These are phyloP conservation scores for Secale cereale DNA, from an alignment of 176 grass and related monocot genomes.

Conservation along the genomic window DNA sequence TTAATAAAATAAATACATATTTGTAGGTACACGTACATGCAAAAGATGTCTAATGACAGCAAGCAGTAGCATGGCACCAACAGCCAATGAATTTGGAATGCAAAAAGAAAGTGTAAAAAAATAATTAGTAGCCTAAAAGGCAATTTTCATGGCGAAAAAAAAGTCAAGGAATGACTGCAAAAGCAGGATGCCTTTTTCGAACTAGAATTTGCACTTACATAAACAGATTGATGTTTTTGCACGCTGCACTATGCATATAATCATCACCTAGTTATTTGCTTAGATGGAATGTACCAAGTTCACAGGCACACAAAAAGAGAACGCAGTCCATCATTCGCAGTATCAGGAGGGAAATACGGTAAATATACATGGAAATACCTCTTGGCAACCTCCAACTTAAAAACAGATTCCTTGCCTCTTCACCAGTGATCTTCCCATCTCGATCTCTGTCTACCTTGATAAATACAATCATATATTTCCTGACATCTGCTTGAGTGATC, in stretches of 20 bases:
- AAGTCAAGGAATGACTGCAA: background rate
- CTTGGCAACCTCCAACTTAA: constrained; percentile 97
- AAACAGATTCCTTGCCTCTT: constrained; percentile 95
- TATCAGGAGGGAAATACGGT: background rate
- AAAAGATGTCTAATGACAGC: background rate
- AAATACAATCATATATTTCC: constrained; percentile 88
- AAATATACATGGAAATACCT: constrained; percentile 49
- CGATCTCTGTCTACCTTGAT: constrained; percentile 95
- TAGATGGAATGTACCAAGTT: background rate
- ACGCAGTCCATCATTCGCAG: background rate
- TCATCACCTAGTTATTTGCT: constrained; percentile 16
- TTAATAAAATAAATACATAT: background rate
- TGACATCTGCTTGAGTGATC: constrained; percentile 86
- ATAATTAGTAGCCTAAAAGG: constrained; percentile 9
- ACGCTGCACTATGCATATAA: background rate
- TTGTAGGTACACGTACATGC: background rate
- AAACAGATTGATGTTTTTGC: background rate
- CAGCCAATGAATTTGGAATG: constrained; percentile 3
- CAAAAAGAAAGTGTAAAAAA: background rate
- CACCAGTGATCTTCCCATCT: constrained; percentile 96
- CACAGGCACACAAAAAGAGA: constrained; percentile 13
- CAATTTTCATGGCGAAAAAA: background rate
- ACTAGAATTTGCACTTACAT: background rate
- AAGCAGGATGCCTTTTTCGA: background rate
- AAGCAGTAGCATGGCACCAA: background rate